Evolutionary conservation across 179 eudicot genomes (phyloP), one percentile per base, ranked within the genome.

Genomic region (Drosera spatulata): DNA sequence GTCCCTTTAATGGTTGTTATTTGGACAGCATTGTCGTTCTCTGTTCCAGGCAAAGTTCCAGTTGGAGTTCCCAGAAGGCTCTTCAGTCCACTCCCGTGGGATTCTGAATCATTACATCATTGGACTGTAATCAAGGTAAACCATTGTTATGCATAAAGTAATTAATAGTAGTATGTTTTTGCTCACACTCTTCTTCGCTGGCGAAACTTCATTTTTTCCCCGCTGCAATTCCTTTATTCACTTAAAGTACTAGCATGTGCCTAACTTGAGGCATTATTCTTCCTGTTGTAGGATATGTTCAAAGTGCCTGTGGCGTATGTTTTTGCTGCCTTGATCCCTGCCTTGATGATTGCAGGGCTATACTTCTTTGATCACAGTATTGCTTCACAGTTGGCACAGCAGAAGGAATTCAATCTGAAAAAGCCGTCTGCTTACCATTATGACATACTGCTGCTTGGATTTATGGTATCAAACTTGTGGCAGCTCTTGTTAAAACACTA

Each of bases 371-470:
- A 83, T 67, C 88, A 83, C 46, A 75, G 79, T 38, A 85, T 83
- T 38, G 85, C 88, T 66, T 83, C 88, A 61, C 88, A 83, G 64
- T 33, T 83, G 66, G 88, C 88, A 11, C 88, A 83, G 52, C 88
- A 83, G 51, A 80, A 80, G 67, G 88, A 83, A 66, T 83, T 83
- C 72, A 83, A 83, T 65, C 73, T 83, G 55, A 80, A 73, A 56
- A 83, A 80, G n/a, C 85, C 85, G 9, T 69, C 83, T 59, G 80
- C 88, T 50, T 83, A 82, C 68, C 87, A 82, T 44, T 80, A 77
- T 54, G 87, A 82, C 70, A 80, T 80, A 53, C 62, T 82, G 62
- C 56, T 82, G 80, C 80, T 82, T 41, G 87, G 87, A 55, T 68
- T 82, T 22, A 72, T 75, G 82, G 87, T 82, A 73, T 63, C 64